A percentile compares a stretch with the other conserved stretches of the same genome.
Evolutionary conservation across 805 yeast genomes (phyloP).

Genomic region (Sporopachydermia lactativora): DNA sequence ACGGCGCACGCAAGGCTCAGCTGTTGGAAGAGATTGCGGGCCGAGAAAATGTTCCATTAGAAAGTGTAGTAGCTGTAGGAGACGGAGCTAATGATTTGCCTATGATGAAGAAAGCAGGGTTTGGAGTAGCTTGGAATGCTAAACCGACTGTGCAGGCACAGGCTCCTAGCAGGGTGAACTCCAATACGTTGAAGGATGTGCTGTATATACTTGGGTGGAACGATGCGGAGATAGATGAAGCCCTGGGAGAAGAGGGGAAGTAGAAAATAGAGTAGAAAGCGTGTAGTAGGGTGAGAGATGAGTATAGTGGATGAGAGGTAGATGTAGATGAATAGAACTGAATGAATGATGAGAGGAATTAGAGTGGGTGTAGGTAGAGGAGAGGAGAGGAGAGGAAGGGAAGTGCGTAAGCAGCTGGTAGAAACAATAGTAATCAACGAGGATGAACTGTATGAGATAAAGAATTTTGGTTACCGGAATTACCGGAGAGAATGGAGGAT

Average conservation of each 20-base stretch:
- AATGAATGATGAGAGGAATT: slow-evolving; percentile 6
- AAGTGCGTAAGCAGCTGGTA: too few relatives aligned
- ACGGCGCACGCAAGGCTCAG: slow-evolving; percentile 72
- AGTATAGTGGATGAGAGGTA: not conserved
- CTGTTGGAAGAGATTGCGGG: slow-evolving; percentile 48
- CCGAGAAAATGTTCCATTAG: slow-evolving; percentile 36
- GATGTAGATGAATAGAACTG: slow-evolving; percentile 12
- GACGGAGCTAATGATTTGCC: slow-evolving; percentile 94
- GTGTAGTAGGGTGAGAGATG: not conserved
- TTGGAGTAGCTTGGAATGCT: slow-evolving; percentile 95
- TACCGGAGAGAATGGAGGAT: too few relatives aligned
- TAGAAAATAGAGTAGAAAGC: not conserved
- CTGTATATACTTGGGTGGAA: slow-evolving; percentile 63
- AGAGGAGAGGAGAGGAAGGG: slow-evolving; percentile 3
- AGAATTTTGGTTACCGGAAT: too few relatives aligned
- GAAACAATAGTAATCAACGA: too few relatives aligned
- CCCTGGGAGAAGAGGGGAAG: not conserved
- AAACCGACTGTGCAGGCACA: slow-evolving; percentile 77
- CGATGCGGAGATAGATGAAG: not conserved
- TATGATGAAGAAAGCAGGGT: slow-evolving; percentile 88
- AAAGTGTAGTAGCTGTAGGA: slow-evolving; percentile 59
- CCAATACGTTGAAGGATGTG: slow-evolving; percentile 57
- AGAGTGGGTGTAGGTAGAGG: slow-evolving; percentile 2
- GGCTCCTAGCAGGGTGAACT: slow-evolving; percentile 76
- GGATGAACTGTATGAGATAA: too few relatives aligned